phyloP scores from a whole-genome alignment of 495 filamentous ascomycete genomes.

The Amniculicola lignicola region DNA sequence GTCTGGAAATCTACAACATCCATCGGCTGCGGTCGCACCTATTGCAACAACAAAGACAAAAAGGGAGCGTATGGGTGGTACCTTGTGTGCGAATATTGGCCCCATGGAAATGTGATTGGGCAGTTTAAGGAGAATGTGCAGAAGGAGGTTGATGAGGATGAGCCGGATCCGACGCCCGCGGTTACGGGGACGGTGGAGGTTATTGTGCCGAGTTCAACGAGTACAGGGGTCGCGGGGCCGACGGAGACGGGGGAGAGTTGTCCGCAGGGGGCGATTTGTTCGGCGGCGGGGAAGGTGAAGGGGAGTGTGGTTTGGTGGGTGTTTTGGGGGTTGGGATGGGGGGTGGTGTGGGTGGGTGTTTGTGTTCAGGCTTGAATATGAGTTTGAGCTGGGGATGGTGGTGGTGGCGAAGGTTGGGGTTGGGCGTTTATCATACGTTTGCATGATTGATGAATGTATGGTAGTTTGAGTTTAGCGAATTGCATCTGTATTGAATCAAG shows the following conservation, averaged over 20 bases:
- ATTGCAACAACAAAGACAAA: conserved; percentile 47
- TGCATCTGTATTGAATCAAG: too few relatives aligned
- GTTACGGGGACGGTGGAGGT: neutral
- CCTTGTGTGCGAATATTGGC: conserved; percentile 78
- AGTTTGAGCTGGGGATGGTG: too few relatives aligned
- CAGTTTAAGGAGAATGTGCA: conserved; percentile 53
- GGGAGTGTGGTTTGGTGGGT: neutral
- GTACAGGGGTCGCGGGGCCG: neutral
- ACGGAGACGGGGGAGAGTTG: neutral
- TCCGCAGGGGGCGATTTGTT: neutral
- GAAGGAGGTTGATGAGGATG: conserved; percentile 14
- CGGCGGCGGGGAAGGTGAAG: neutral
- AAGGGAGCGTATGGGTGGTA: conserved; percentile 59
- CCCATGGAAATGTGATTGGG: conserved; percentile 68
- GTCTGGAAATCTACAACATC: conserved; percentile 70
- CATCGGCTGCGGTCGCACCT: conserved; percentile 64
- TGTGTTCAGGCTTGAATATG: neutral
- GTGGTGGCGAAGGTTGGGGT: too few relatives aligned
- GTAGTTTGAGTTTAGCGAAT: too few relatives aligned
- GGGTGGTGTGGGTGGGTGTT: neutral
- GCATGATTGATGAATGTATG: too few relatives aligned
- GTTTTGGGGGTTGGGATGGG: neutral
- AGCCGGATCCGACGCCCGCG: neutral
- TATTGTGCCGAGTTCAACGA: too few relatives aligned
- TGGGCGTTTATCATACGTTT: too few relatives aligned